These are phyloP conservation scores for Mercurialis annua DNA, from an alignment of 345 rosid species.

Conservation along the genomic window DNA sequence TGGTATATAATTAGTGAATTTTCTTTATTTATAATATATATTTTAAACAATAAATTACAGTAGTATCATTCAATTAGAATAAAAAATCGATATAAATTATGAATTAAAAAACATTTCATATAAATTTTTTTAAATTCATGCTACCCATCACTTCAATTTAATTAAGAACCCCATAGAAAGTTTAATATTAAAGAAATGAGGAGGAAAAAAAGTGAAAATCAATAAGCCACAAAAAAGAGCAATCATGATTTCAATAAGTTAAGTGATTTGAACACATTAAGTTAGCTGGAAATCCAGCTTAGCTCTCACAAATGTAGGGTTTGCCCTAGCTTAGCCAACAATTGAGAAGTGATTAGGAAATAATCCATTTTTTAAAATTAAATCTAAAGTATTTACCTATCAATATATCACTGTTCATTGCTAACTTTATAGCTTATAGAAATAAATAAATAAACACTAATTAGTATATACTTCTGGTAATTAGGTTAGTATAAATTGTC, in stretches of 20 bases:
- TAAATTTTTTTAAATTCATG: background rate
- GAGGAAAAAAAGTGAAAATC: background rate
- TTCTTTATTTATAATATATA: too few species aligned
- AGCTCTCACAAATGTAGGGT: slow-evolving; percentile 12
- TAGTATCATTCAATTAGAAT: too few species aligned
- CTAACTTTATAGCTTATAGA: slow-evolving; percentile 8
- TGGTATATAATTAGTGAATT: too few species aligned
- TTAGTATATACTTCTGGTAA: background rate
- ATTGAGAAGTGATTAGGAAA: background rate
- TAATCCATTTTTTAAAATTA: background rate
- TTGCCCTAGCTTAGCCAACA: background rate
- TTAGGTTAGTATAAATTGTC: background rate
- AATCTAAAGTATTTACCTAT: background rate
- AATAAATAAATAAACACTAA: background rate
- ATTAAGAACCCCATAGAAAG: background rate
- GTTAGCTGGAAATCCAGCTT: slow-evolving; percentile 16
- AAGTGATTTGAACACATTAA: slow-evolving; percentile 9
- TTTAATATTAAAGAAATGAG: background rate
- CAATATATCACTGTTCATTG: slow-evolving; percentile 14
- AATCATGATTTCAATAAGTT: background rate
- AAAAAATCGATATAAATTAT: too few species aligned
- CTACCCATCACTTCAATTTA: background rate
- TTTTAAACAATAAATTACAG: too few species aligned
- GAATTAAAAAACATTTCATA: too few species aligned
- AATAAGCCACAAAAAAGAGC: background rate